phyloP scores from a whole-genome alignment of 2,329 filamentous ascomycete genomes.

The Diaporthe citriasiana region DNA sequence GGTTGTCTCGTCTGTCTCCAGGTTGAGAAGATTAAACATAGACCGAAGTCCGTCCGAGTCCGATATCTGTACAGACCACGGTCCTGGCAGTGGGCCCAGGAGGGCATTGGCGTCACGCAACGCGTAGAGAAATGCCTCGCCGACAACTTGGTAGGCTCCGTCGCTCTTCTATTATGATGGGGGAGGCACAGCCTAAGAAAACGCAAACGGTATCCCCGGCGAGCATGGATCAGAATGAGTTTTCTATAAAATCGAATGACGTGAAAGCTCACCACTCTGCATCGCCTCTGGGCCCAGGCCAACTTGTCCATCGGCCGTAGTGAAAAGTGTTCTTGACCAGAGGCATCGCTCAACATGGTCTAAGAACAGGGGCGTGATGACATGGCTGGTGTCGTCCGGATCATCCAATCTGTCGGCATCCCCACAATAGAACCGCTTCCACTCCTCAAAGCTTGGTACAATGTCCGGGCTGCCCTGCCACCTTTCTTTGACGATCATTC shows the following conservation, averaged over 20 bases:
- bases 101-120: neutral
- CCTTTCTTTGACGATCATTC: neutral
- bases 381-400: no score
- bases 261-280: neutral
- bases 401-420: neutral
- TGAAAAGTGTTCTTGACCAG: neutral
- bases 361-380: neutral
- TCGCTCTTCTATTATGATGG: neutral
- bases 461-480: neutral
- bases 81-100: slow-evolving; percentile 1
- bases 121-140: neutral
- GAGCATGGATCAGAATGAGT: neutral
- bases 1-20: neutral
- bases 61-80: neutral
- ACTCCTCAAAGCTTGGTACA: neutral
- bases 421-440: neutral
- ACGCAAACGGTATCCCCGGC: neutral
- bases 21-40: neutral
- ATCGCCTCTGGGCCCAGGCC: neutral
- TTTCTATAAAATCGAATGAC: neutral
- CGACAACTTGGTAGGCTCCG: neutral
- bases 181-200: neutral
- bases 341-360: neutral
- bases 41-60: neutral
- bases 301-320: neutral